Base-by-base conservation (phyloP, 2,329 filamentous ascomycete genomes). In the Stagonosporopsis chrysanthemi region DNA sequence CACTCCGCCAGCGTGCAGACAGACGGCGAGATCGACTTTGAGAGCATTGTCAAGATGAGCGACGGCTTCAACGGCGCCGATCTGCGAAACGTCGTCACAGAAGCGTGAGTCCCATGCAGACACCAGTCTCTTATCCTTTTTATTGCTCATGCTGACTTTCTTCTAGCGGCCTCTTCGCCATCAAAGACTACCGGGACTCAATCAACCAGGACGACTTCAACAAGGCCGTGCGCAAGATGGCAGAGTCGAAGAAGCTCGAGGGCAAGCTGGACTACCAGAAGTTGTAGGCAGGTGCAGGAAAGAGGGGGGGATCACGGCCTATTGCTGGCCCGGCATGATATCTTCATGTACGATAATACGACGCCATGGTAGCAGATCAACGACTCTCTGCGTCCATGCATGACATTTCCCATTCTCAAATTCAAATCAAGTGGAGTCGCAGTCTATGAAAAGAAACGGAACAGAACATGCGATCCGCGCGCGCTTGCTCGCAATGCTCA, bases 31-130 rank as follows among this genome's bases (percentile, higher is more conserved):
- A 92, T 99, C 73, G 96, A 99, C 77, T 99, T 96, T 74, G 95
- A 99, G 85, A 97, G 92, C 71, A 92, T 99, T 58, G 95, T 99
- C 67, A 99, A 99, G 88, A 99, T 99, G 95, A 97, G 93, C 70
- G 95, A 99, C 74, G 93, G 94, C 26, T 85, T 99, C 70, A 99
- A 99, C 79, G 95, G 95, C 75, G 95, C 95, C 47, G 95, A 99
- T 86, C 80, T 99, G 82, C 86, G 95, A 73, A 99, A 99, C 75
- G 93, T 99, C 49, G 93, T 99, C 49, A 99, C 95, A 14, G 95
- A 99, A 84, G 95, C 95, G 92, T 96, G 86, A 83, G 92, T 88
- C 36, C 6, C 15, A 14, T 9, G 2, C 2, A 29, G 2, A 29
- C 24, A 24, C 14, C 6, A 29, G 28, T 29, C 28, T 29, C 5